These are phyloP conservation scores for Datisca glomerata DNA, from an alignment of 306 rosid genomes.

Conservation along the genomic window DNA sequence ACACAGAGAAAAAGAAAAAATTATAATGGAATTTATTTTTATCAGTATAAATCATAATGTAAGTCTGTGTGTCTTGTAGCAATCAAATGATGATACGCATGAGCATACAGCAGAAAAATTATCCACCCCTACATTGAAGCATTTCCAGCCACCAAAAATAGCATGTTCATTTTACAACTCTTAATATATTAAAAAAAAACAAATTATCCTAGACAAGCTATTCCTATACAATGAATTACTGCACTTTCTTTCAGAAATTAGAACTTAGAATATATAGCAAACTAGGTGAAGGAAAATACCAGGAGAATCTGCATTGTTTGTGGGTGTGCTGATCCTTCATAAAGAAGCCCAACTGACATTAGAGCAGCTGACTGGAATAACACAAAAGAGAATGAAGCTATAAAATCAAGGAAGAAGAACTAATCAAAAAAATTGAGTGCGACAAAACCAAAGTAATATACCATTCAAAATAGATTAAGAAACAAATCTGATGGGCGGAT, in stretches of 20 bases:
- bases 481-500: no score
- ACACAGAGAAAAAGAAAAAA: slow-evolving; percentile 4
- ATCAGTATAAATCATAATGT: no score
- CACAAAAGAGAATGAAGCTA: slow-evolving; percentile 9
- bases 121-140: no score
- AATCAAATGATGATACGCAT: background rate
- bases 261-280: no score
- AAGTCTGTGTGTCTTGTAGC: background rate
- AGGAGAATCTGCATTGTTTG: slow-evolving; percentile 80
- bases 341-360: slow-evolving; percentile 82
- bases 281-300: no score
- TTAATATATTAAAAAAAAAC: no score
- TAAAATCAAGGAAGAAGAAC: slow-evolving; percentile 17
- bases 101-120: background rate
- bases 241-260: no score
- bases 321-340: slow-evolving; percentile 91
- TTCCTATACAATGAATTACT: no score
- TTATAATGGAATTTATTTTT: background rate
- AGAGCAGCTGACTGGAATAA: slow-evolving; percentile 83
- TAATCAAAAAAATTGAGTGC: slow-evolving; percentile 1
- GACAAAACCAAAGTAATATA: slow-evolving; percentile 2
- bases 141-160: no score
- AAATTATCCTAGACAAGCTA: no score
- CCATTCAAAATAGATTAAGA: slow-evolving; percentile 5
- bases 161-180: no score